Conservation (phyloP, 2,329 filamentous ascomycete species). For the Tolypocladium guangdongense region DNA sequence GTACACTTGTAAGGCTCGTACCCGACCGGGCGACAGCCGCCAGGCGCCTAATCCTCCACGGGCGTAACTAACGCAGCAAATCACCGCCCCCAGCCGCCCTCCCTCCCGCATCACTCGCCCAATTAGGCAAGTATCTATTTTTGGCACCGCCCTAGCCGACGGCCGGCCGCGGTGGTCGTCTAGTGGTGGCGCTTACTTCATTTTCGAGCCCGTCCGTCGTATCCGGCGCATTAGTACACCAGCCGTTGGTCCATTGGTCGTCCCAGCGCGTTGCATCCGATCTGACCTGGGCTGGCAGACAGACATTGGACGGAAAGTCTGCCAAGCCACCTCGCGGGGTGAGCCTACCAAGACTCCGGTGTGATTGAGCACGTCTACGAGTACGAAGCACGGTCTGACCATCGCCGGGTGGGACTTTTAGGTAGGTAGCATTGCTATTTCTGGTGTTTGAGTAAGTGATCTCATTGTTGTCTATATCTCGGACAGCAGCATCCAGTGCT, state of each 20-base stretch:
- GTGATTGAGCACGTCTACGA: background rate
- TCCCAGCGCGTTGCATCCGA: background rate
- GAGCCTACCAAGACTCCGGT: background rate
- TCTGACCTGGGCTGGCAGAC: background rate
- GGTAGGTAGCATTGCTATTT: background rate
- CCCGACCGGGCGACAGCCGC: background rate
- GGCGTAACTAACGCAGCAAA: background rate
- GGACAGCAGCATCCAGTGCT: constrained; percentile 1
- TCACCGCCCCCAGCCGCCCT: background rate
- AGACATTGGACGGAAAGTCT: background rate
- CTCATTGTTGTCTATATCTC: constrained; percentile 1
- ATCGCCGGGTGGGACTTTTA: background rate
- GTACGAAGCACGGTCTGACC: too few species aligned
- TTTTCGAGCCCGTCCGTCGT: background rate
- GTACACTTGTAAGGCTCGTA: background rate
- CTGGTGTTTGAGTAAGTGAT: background rate
- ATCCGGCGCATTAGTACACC: background rate
- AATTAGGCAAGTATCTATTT: background rate
- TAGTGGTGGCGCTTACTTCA: too few species aligned
- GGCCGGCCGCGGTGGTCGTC: too few species aligned
- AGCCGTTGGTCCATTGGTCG: background rate
- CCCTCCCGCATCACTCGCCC: background rate
- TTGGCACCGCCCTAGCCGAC: background rate
- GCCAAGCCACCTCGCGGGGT: background rate
- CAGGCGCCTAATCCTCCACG: background rate